These are phyloP conservation scores for Beauveria pseudobassiana DNA, from an alignment of 2,329 filamentous ascomycete genomes.

Conservation along the genomic window DNA sequence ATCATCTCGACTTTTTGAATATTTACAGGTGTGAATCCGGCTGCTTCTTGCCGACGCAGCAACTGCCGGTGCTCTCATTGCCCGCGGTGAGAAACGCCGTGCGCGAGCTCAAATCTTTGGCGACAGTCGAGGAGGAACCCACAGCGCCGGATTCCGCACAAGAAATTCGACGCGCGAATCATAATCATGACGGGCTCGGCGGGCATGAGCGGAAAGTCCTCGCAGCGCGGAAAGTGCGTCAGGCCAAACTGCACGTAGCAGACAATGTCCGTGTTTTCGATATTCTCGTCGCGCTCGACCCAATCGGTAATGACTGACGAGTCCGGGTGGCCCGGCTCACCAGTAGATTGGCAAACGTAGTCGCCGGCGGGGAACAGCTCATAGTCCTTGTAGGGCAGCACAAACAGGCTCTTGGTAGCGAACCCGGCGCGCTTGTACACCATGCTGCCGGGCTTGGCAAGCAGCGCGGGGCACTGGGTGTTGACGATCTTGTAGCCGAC, in stretches of 20 bases:
- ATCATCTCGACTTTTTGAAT: not conserved
- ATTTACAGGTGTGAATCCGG: conserved; percentile 15
- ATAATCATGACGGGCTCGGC: conserved; percentile 45
- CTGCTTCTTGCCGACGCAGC: conserved; percentile 8
- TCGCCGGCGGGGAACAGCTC: conserved; percentile 35
- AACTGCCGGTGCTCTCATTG: not conserved
- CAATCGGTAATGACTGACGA: conserved; percentile 33
- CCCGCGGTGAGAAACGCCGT: conserved; percentile 13
- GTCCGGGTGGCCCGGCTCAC: conserved; percentile 20
- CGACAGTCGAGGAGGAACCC: conserved; percentile 36
- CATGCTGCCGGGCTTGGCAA: conserved; percentile 32
- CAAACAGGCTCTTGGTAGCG: conserved; percentile 34
- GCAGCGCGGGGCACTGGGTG: conserved; percentile 38
- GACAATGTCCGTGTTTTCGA: conserved; percentile 43
- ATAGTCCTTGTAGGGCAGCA: conserved; percentile 34
- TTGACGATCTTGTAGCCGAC: conserved; percentile 40
- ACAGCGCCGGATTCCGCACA: conserved; percentile 41
- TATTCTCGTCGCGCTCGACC: conserved; percentile 39
- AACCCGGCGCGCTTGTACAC: conserved; percentile 34
- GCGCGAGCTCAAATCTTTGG: conserved; percentile 23
- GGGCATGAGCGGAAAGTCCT: conserved; percentile 65
- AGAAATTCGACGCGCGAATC: conserved; percentile 45
- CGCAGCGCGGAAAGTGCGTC: conserved; percentile 54
- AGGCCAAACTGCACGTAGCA: conserved; percentile 46
- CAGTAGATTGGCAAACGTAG: conserved; percentile 39